Evolutionary conservation across 345 rosid genomes (phyloP), one percentile per base, ranked within the genome.

Genomic region (Sonneratia caseolaris): DNA sequence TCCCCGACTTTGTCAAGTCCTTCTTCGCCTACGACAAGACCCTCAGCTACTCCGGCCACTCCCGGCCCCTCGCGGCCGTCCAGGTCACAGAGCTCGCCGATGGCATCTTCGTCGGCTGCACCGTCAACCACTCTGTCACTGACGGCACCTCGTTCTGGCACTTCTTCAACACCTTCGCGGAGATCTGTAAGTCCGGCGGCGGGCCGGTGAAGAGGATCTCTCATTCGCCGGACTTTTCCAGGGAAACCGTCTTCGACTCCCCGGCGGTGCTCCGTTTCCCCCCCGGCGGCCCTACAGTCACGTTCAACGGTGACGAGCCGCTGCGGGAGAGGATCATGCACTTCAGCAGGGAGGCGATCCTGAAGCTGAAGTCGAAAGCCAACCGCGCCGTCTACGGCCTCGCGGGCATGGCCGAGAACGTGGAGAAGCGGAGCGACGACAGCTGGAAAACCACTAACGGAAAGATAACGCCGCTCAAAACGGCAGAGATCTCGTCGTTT

Each of bases 121-220:
- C 95, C 9, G 88, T 90, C 16, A 92, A 94, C 76, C 98, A 94
- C 56, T 83, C 97, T 16, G 95, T 94, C 62, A 84, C 93, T 0
- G 97, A 94, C 22, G 98, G 98, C 18, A 90, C 93, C 9, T 94
- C 98, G 19, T 87, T 94, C 56, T 94, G 98, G 98, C 97, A 94
- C 76, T 90, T 94, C 76, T 90, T 94, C 73, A 94, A 94, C 61
- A 80, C 97, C 0, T 85, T 92, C 68, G 99, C 97, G 13, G 95
- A 87, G 70, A 72, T 88, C 49, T 77, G 49, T 35, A 67, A 67
- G 70, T 37, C 82, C n/a, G 82, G 80, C 76, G 97, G 80, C 76
- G 97, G 96, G 3, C 82, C 69, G 22, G 73, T 78, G 67, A 86
- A 86, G 18, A 53, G 21, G 71, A 88, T 89, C 48, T 79, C 88